A percentile compares a stretch with the other conserved stretches of the same genome.
phyloP scores from a whole-genome alignment of 768 basidiomycete genomes.

The Boletellus emodensis region DNA sequence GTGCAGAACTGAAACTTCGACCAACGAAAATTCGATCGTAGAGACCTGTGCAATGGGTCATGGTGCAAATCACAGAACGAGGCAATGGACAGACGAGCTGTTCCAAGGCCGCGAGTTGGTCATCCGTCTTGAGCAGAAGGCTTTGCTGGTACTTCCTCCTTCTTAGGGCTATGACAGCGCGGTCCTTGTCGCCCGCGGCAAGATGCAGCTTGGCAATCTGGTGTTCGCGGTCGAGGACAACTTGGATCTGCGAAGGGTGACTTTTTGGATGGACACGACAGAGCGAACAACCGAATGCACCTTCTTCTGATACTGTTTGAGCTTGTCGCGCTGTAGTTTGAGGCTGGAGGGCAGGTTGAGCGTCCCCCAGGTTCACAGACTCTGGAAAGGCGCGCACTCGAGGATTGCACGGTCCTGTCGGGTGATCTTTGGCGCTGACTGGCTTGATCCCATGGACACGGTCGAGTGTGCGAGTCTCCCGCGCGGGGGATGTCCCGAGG shows the following conservation, averaged over 20 bases:
- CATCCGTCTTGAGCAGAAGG: constrained; percentile 82
- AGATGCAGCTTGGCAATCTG: constrained; percentile 85
- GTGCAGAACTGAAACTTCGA: constrained; percentile 89
- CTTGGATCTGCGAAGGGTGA: constrained; percentile 62
- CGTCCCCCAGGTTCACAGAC: constrained; percentile 16
- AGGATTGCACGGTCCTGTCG: constrained; percentile 91
- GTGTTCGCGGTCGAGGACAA: constrained; percentile 80
- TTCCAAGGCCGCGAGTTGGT: constrained; percentile 84
- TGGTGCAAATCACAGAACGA: neutral
- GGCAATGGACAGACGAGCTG: constrained; percentile 58
- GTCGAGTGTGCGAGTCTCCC: neutral
- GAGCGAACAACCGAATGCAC: constrained; percentile 36
- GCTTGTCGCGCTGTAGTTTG: constrained; percentile 93
- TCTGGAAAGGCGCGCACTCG: constrained; percentile 59
- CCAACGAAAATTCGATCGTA: constrained; percentile 92
- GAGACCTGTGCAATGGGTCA: constrained; percentile 62
- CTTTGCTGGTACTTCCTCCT: constrained; percentile 92
- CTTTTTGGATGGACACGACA: neutral
- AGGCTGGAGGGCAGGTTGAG: constrained; percentile 50
- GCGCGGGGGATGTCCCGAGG: neutral
- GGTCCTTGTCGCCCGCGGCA: constrained; percentile 75
- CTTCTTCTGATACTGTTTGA: constrained; percentile 94
- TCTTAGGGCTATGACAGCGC: constrained; percentile 83
- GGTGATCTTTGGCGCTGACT: constrained; percentile 85
- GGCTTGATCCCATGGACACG: constrained; percentile 58